phyloP scores from a whole-genome alignment of 225 moss, liverwort and hornwort genomes.

The Polytrichum commune region DNA sequence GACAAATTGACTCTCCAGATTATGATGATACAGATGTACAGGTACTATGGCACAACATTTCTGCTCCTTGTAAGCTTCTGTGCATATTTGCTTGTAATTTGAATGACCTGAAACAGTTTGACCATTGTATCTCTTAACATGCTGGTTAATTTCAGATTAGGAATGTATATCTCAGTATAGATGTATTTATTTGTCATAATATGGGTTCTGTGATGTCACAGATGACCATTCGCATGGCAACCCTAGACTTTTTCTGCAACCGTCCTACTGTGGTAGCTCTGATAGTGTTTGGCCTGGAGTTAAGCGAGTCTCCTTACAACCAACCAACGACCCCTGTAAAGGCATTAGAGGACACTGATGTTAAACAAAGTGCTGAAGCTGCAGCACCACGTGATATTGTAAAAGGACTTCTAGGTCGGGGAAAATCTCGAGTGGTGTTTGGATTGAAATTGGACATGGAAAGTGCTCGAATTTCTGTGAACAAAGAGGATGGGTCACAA shows the following conservation, averaged over 20 bases:
- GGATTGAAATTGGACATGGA: conserved; percentile 88
- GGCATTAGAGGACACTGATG: conserved; percentile 28
- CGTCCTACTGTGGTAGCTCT: conserved; percentile 87
- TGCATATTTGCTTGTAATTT: too few species aligned
- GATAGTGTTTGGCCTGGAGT: conserved; percentile 86
- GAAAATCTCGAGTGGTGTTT: conserved; percentile 92
- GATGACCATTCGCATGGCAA: conserved; percentile 91
- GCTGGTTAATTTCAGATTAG: too few species aligned
- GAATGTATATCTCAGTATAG: not conserved
- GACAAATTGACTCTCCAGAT: conserved; percentile 85
- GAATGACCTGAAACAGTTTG: too few species aligned
- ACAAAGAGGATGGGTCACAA: conserved; percentile 95
- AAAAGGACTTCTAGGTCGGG: conserved; percentile 80
- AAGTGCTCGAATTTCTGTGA: conserved; percentile 92
- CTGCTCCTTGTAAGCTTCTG: too few species aligned
- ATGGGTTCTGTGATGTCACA: conserved; percentile 18
- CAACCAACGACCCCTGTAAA: conserved; percentile 26
- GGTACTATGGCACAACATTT: conserved; percentile 33
- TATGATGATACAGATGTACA: conserved; percentile 91
- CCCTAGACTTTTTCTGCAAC: conserved; percentile 98
- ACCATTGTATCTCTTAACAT: too few species aligned
- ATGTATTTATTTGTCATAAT: conserved; percentile 1
- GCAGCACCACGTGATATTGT: conserved; percentile 69
- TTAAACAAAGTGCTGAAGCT: conserved; percentile 48
- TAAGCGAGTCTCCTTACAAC: conserved; percentile 65